Conservation (phyloP, 768 basidiomycete species). For the Kwoniella heveanensis region DNA sequence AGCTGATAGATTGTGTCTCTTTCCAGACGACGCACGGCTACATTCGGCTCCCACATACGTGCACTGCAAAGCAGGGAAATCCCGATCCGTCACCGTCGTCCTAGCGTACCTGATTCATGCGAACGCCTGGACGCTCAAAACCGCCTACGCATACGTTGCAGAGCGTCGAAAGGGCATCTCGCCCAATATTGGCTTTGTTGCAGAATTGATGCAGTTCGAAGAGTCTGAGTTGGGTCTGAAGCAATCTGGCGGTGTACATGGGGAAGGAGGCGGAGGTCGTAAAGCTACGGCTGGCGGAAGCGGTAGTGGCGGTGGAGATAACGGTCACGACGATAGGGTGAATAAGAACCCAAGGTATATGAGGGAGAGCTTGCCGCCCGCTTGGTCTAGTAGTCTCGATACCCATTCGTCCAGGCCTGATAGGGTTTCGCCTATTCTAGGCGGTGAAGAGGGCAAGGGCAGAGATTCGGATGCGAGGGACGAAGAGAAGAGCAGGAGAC, state of each 20-base stretch:
- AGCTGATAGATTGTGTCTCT: not conserved
- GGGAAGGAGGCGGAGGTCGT: constrained; percentile 35
- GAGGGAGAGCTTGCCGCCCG: constrained; percentile 74
- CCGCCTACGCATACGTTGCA: constrained; percentile 86
- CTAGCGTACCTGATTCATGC: constrained; percentile 97
- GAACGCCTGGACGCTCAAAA: constrained; percentile 92
- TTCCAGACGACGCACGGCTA: constrained; percentile 83
- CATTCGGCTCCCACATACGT: constrained; percentile 89
- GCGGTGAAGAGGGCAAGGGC: constrained; percentile 17
- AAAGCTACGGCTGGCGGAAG: constrained; percentile 6
- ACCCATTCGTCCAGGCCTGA: constrained; percentile 16
- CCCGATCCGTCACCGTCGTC: constrained; percentile 91
- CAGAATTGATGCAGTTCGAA: constrained; percentile 95
- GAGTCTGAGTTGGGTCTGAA: constrained; percentile 82
- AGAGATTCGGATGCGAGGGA: constrained; percentile 52
- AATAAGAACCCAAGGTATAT: constrained; percentile 66
- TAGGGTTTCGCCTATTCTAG: constrained; percentile 5
- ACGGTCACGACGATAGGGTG: constrained; percentile 56
- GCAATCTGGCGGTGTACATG: constrained; percentile 46
- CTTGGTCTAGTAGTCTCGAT: constrained; percentile 55
- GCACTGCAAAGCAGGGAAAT: constrained; percentile 95
- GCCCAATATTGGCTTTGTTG: constrained; percentile 96
- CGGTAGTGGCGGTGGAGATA: constrained; percentile 32
- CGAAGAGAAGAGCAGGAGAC: constrained; percentile 14
- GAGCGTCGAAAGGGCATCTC: constrained; percentile 92